Conservation (phyloP, 768 basidiomycete species). For the Phlebiopsis gigantea region DNA sequence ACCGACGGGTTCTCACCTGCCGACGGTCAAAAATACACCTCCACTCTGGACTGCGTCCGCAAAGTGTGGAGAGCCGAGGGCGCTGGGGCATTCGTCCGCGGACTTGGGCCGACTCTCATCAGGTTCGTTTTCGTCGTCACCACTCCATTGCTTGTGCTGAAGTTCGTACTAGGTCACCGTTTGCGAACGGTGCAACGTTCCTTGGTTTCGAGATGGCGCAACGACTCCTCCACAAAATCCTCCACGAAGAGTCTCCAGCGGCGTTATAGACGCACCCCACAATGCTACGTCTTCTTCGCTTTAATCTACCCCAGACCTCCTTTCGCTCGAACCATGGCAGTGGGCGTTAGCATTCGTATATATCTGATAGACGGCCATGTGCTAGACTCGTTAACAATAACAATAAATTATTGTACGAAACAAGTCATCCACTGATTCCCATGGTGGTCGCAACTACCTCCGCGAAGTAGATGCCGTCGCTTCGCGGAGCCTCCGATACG, state of each 20-base stretch:
- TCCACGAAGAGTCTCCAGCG: neutral
- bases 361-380: too few species aligned
- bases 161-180: constrained; percentile 62
- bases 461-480: too few species aligned
- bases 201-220: constrained; percentile 93
- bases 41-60: constrained; percentile 76
- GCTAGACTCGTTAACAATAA: too few species aligned
- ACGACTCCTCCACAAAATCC: constrained; percentile 29
- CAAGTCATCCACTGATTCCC: too few species aligned
- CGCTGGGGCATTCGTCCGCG: constrained; percentile 80
- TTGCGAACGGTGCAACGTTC: constrained; percentile 96
- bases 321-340: too few species aligned
- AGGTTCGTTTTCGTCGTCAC: constrained; percentile 44
- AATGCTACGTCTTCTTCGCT: neutral
- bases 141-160: neutral
- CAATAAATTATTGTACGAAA: too few species aligned
- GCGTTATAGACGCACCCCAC: neutral
- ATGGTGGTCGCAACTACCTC: too few species aligned
- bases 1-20: constrained; percentile 81
- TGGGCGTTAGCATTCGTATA: too few species aligned
- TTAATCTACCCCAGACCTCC: too few species aligned
- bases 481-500: too few species aligned
- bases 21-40: constrained; percentile 77
- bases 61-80: constrained; percentile 85
- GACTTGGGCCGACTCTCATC: constrained; percentile 89